Evolutionary conservation across 345 rosid species (phyloP).

Genomic region (Erysimum cheiranthoides): DNA sequence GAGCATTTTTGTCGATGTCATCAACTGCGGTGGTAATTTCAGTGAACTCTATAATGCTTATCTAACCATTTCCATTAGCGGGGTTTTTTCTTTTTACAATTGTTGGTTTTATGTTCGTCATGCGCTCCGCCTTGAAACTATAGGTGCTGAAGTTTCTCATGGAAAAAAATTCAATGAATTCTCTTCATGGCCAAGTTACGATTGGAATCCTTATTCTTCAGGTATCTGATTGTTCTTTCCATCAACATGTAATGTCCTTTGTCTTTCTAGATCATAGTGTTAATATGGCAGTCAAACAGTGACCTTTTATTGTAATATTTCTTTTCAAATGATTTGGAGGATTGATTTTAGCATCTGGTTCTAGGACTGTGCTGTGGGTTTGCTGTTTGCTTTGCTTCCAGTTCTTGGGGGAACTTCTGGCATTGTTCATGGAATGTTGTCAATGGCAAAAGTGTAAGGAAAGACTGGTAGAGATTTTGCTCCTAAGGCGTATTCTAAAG

Average conservation of each 20-base stretch:
- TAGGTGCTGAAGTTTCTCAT: slow-evolving; percentile 91
- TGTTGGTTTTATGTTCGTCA: slow-evolving; percentile 10
- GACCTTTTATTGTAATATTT: neutral
- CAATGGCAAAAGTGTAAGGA: slow-evolving; percentile 85
- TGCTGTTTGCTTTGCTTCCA: slow-evolving; percentile 92
- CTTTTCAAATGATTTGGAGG: slow-evolving; percentile 29
- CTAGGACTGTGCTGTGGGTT: slow-evolving; percentile 94
- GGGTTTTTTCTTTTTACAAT: neutral
- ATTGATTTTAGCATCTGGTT: slow-evolving; percentile 33
- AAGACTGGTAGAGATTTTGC: neutral
- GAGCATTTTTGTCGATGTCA: slow-evolving; percentile 92
- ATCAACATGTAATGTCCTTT: slow-evolving; percentile 23
- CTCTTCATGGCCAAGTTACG: slow-evolving; percentile 90
- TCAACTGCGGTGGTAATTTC: slow-evolving; percentile 89
- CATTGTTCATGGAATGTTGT: slow-evolving; percentile 74
- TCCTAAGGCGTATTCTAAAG: slow-evolving; percentile 11
- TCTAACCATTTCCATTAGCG: slow-evolving; percentile 7
- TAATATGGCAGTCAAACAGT: slow-evolving; percentile 11
- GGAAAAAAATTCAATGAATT: slow-evolving; percentile 75
- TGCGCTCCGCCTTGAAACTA: slow-evolving; percentile 16
- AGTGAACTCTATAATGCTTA: slow-evolving; percentile 22
- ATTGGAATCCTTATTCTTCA: slow-evolving; percentile 89
- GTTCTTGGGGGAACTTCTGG: slow-evolving; percentile 90
- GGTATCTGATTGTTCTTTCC: slow-evolving; percentile 51
- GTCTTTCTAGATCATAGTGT: slow-evolving; percentile 3